Conservation (phyloP, 192 early-diverging fungal species). For the Borealophlyctis nickersoniae region DNA sequence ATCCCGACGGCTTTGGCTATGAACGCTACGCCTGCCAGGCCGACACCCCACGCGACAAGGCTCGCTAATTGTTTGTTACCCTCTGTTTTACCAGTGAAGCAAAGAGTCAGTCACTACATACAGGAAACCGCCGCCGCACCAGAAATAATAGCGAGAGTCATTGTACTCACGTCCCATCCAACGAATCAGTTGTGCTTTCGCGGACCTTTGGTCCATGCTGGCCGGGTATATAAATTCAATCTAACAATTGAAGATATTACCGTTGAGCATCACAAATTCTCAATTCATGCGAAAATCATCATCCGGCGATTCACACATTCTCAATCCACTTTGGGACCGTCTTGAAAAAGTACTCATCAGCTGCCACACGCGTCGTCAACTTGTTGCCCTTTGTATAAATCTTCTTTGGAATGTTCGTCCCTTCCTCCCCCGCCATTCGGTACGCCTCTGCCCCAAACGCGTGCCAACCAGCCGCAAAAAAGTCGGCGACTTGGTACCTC, state of each 20-base stretch:
- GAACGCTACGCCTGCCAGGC: slow-evolving; percentile 34
- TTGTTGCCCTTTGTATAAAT: slow-evolving; percentile 28
- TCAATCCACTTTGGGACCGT: slow-evolving; percentile 33
- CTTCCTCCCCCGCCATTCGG: slow-evolving; percentile 13
- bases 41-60: slow-evolving; percentile 34
- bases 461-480: slow-evolving; percentile 34
- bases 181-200: slow-evolving; percentile 29
- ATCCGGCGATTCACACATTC: slow-evolving; percentile 20
- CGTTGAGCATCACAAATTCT: background rate
- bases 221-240: slow-evolving; percentile 48
- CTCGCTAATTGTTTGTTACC: slow-evolving; percentile 18
- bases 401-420: background rate
- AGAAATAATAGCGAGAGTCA: too few relatives aligned
- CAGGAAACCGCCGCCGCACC: too few relatives aligned
- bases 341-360: slow-evolving; percentile 52
- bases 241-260: background rate
- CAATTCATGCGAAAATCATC: slow-evolving; percentile 2
- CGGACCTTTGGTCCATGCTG: slow-evolving; percentile 11
- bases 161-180: slow-evolving; percentile 28
- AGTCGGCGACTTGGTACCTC: slow-evolving; percentile 43
- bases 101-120: background rate
- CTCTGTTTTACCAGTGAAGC: slow-evolving; percentile 11
- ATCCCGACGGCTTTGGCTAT: slow-evolving; percentile 42
- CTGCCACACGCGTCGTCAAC: slow-evolving; percentile 35
- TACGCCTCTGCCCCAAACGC: slow-evolving; percentile 20